Conservation (phyloP, 2,329 filamentous ascomycete genomes). For the Aspergillus uvarum region DNA sequence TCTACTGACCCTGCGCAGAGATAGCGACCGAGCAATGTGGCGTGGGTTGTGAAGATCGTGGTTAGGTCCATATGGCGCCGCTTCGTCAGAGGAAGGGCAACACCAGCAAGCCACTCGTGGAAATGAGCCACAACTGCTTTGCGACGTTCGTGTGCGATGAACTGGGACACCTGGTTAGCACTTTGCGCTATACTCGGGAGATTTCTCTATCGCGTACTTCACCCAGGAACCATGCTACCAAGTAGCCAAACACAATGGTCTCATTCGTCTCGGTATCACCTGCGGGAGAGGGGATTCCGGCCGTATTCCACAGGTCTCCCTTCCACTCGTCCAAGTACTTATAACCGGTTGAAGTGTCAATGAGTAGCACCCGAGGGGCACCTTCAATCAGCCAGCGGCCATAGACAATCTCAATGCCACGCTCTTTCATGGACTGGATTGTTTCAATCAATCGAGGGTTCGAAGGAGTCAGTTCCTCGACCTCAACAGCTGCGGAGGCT, state of each 20-base stretch:
- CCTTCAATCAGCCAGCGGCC: slow-evolving; percentile 98
- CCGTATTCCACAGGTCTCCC: slow-evolving; percentile 86
- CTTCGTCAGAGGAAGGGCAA: slow-evolving; percentile 86
- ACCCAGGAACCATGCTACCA: slow-evolving; percentile 97
- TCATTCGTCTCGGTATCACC: slow-evolving; percentile 95
- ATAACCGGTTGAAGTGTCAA: slow-evolving; percentile 93
- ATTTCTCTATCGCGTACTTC: slow-evolving; percentile 63
- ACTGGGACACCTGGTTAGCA: slow-evolving; percentile 55
- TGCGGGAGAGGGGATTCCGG: slow-evolving; percentile 89
- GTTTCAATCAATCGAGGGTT: slow-evolving; percentile 76
- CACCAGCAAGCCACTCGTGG: slow-evolving; percentile 97
- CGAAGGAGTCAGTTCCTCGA: slow-evolving; percentile 85
- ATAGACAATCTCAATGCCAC: slow-evolving; percentile 87
- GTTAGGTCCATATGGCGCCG: slow-evolving; percentile 94
- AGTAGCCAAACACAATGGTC: slow-evolving; percentile 93
- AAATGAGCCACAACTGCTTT: slow-evolving; percentile 96
- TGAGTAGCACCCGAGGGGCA: slow-evolving; percentile 86
- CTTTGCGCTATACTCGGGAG: not conserved
- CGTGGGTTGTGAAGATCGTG: slow-evolving; percentile 98
- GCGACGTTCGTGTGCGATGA: slow-evolving; percentile 87
- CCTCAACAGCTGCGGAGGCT: slow-evolving; percentile 92
- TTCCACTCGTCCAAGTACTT: slow-evolving; percentile 95
- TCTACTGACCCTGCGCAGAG: slow-evolving; percentile 96
- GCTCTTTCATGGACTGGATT: slow-evolving; percentile 88
- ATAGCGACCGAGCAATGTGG: slow-evolving; percentile 90